Percentiles rank a stretch among this genome's conserved stretches.
Evolutionary conservation across 2,329 filamentous ascomycete genomes (phyloP).

Genomic region (Calonectria montana): DNA sequence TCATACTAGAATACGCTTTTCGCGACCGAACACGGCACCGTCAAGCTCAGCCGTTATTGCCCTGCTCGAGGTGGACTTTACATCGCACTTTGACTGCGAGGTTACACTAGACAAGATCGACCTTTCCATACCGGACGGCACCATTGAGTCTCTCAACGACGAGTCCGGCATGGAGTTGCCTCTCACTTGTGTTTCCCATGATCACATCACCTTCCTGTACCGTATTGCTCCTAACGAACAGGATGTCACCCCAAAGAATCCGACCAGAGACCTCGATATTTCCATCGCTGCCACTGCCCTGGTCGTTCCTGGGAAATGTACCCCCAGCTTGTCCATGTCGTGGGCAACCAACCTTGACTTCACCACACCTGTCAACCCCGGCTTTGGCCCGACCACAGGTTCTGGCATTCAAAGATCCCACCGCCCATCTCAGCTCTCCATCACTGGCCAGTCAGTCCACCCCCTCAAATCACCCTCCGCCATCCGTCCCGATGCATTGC

Average conservation of each 20-base stretch:
- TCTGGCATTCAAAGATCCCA: constrained; percentile 71
- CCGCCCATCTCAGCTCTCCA: constrained; percentile 73
- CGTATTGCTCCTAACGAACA: constrained; percentile 66
- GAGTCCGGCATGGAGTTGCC: constrained; percentile 63
- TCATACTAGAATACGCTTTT: constrained; percentile 79
- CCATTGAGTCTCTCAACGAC: constrained; percentile 67
- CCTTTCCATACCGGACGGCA: constrained; percentile 68
- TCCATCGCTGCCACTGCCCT: constrained; percentile 70
- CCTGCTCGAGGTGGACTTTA: constrained; percentile 80
- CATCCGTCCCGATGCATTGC: constrained; percentile 69
- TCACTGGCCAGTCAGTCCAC: constrained; percentile 62
- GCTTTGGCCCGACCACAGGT: constrained; percentile 65
- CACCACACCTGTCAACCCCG: constrained; percentile 72
- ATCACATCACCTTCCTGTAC: constrained; percentile 82
- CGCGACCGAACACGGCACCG: constrained; percentile 69
- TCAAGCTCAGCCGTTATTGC: constrained; percentile 73
- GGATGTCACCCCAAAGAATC: constrained; percentile 59
- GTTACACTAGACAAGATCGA: constrained; percentile 70
- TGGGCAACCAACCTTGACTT: constrained; percentile 80
- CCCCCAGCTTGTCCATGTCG: constrained; percentile 70
- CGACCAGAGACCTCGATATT: constrained; percentile 66
- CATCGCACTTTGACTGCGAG: constrained; percentile 75
- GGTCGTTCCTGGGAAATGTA: constrained; percentile 66
- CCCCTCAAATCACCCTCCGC: constrained; percentile 69
- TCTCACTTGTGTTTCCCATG: constrained; percentile 74